phyloP scores from a whole-genome alignment of 2,329 filamentous ascomycete genomes.

The Cercospora janseana region DNA sequence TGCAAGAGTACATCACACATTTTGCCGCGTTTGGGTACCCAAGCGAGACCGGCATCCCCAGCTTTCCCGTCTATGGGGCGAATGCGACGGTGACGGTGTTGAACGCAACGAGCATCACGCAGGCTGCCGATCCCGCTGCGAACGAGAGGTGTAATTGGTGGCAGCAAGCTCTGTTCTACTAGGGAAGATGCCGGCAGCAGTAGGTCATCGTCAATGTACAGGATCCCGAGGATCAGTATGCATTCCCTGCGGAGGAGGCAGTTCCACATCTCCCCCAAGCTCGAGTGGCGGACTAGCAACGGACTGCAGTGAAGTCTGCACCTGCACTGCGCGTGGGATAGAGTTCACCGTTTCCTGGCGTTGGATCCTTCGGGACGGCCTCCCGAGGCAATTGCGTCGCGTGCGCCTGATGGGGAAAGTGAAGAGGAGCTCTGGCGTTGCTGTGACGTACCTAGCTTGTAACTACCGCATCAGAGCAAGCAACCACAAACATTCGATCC shows the following conservation, averaged over 20 bases:
- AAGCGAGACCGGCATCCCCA: conserved; percentile 41
- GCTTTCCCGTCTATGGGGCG: conserved; percentile 50
- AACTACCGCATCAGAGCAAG: neutral
- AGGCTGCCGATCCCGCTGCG: conserved; percentile 45
- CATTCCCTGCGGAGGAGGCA: too few relatives aligned
- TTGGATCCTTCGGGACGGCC: neutral
- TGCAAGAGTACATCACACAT: conserved; percentile 49
- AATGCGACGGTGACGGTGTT: conserved; percentile 48
- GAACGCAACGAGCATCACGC: conserved; percentile 29
- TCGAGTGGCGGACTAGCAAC: too few relatives aligned
- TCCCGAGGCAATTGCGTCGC: conserved; percentile 7
- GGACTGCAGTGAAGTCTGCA: too few relatives aligned
- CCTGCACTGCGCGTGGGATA: too few relatives aligned
- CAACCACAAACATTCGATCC: neutral
- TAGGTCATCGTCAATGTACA: too few relatives aligned
- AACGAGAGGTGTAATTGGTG: conserved; percentile 54
- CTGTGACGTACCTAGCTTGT: neutral
- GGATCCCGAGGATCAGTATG: too few relatives aligned
- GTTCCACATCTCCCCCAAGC: too few relatives aligned
- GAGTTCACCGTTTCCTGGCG: neutral
- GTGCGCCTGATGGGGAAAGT: conserved; percentile 2
- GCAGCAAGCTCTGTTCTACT: conserved; percentile 41
- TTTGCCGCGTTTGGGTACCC: conserved; percentile 45
- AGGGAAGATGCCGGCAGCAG: too few relatives aligned
- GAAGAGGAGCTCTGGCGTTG: conserved; percentile 3